These are phyloP conservation scores for Colletotrichum tropicale DNA, from an alignment of 2,329 filamentous ascomycete genomes.

Conservation along the genomic window DNA sequence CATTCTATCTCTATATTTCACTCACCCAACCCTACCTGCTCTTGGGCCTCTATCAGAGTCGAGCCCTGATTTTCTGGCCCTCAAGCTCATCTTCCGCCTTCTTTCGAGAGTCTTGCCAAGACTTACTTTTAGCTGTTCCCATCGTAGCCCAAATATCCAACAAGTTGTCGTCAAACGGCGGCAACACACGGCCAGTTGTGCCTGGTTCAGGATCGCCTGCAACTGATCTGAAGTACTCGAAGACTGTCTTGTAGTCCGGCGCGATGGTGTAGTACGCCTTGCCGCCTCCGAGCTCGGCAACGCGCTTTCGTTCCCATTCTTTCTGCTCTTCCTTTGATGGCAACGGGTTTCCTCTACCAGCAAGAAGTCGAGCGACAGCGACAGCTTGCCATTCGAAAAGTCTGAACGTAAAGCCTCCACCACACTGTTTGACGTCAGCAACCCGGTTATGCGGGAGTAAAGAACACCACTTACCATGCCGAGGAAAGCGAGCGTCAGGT, in stretches of 20 bases:
- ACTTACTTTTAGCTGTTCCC: conserved; percentile 29
- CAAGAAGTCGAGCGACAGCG: conserved; percentile 37
- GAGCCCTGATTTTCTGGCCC: background rate
- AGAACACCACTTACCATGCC: conserved; percentile 34
- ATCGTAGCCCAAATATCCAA: conserved; percentile 34
- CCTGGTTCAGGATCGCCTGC: conserved; percentile 44
- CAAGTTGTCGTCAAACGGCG: conserved; percentile 46
- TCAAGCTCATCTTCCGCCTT: conserved; percentile 28
- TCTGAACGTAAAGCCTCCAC: conserved; percentile 40
- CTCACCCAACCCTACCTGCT: background rate
- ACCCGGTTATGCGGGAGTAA: too few relatives aligned
- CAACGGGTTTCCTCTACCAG: conserved; percentile 30
- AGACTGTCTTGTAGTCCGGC: conserved; percentile 41
- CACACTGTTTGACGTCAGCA: conserved; percentile 25
- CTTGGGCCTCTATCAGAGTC: background rate
- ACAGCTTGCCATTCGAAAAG: conserved; percentile 44
- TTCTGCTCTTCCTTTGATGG: conserved; percentile 31
- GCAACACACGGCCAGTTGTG: conserved; percentile 41
- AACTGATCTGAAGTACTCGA: conserved; percentile 41
- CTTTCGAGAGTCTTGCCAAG: conserved; percentile 30
- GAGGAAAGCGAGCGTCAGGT: conserved; percentile 36
- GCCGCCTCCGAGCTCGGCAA: conserved; percentile 31
- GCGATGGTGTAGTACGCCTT: conserved; percentile 37
- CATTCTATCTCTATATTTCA: background rate
- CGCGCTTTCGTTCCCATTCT: conserved; percentile 34